Evolutionary conservation across 1,284 basidiomycete species (phyloP).

Genomic region (Ganoderma lucidum): DNA sequence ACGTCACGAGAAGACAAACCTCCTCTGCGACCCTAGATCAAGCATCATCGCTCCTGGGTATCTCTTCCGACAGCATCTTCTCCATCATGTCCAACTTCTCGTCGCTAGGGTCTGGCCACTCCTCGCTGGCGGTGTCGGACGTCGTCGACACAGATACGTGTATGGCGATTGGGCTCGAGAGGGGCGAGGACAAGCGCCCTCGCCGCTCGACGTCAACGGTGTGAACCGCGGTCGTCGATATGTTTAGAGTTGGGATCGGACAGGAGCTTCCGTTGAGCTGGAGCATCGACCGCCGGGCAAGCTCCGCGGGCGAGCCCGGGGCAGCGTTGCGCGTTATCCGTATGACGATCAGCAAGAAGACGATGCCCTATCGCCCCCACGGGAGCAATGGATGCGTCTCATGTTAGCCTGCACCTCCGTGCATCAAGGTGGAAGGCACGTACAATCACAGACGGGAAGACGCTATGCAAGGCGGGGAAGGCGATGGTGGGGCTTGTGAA

Average conservation of each 20-base stretch:
- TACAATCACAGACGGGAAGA: slow-evolving; percentile 31
- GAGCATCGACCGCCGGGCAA: neutral
- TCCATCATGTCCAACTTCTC: neutral
- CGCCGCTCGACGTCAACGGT: slow-evolving; percentile 5
- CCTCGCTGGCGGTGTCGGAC: slow-evolving; percentile 2
- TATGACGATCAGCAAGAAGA: slow-evolving; percentile 32
- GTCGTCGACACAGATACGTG: slow-evolving; percentile 9
- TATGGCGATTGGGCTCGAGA: neutral
- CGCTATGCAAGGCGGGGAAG: slow-evolving; percentile 25
- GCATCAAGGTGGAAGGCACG: slow-evolving; percentile 12
- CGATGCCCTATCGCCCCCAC: slow-evolving; percentile 20
- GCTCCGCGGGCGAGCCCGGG: neutral
- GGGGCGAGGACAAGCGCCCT: neutral
- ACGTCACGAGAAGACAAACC: neutral
- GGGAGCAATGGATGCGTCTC: neutral
- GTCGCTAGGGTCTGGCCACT: neutral
- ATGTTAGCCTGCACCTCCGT: neutral
- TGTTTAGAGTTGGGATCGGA: neutral
- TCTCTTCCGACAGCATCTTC: neutral
- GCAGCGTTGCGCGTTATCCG: slow-evolving; percentile 12
- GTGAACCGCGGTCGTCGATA: slow-evolving; percentile 2
- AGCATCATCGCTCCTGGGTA: neutral
- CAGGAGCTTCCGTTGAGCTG: slow-evolving; percentile 10
- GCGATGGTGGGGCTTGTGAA: slow-evolving; percentile 25
- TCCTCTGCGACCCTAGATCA: neutral